Evolutionary conservation across 2,329 filamentous ascomycete species (phyloP), one percentile per base, ranked within the genome.

Genomic region (Aspergillus sojae): DNA sequence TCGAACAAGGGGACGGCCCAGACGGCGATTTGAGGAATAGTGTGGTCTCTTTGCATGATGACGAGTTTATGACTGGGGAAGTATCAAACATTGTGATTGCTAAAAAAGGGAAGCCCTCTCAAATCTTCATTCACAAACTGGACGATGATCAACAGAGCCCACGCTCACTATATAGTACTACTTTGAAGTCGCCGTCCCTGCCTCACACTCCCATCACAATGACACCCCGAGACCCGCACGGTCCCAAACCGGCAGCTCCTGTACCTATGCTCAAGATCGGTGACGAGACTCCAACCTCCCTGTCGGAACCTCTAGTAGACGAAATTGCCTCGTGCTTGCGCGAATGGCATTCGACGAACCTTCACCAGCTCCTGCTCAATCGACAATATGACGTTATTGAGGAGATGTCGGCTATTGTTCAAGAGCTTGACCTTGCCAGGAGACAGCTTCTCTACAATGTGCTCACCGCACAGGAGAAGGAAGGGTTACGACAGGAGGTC

Each of bases 181-280:
- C 74, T 26, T 71, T 68, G 53, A 70, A 65, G 39, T 72, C 73
- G 4, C 67, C 68, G 21, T 74, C 77, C 16, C 70, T 77, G 43
- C 75, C 77, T 23, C 71, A 76, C 48, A 77, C 77, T 1, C 76
- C 79, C 1, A 34, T 66, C 26, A 65, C 60, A 36, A 48, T 77
- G 48, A 70, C 72, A 45, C 75, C 77, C 34, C 86, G 89, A 66
- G 87, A 93, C 70, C 88, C 89, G 1, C 84, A 87, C 74, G 86
- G 71, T 26, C 74, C 76, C 11, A 93, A 92, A 71, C 95, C 94
- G 34, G 88, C 93, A 12, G 96, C 96, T 12, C 95, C 95, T 0
- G 94, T 99, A 10, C 95, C 95, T 5, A 95, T 98, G 91, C 85
- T 99, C 59, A 97, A 97, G 78, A 94, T 99, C 75, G 95, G 95